These are phyloP conservation scores for Gliomastix tumulicola DNA, from an alignment of 2,329 filamentous ascomycete genomes.

Conservation along the genomic window DNA sequence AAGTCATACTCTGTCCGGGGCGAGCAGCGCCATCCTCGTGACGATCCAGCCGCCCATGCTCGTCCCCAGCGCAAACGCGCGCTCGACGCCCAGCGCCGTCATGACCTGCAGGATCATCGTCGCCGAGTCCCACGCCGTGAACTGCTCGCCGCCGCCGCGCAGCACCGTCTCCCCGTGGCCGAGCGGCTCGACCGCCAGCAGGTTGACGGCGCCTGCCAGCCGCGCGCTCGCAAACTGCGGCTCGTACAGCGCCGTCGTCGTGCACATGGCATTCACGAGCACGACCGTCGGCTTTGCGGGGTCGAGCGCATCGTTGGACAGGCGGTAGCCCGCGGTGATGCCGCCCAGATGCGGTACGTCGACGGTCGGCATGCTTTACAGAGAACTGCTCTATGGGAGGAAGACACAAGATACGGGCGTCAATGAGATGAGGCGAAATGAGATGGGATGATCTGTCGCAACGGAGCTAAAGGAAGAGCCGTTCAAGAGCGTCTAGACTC, in stretches of 20 bases:
- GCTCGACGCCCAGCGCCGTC: slow-evolving; percentile 37
- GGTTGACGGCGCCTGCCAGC: slow-evolving; percentile 34
- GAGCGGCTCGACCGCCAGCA: slow-evolving; percentile 45
- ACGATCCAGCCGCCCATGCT: slow-evolving; percentile 47
- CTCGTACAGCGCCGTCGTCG: slow-evolving; percentile 36
- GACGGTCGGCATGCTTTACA: no score
- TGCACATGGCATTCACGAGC: slow-evolving; percentile 46
- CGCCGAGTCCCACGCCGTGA: slow-evolving; percentile 49
- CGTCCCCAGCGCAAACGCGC: slow-evolving; percentile 43
- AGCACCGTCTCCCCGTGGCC: slow-evolving; percentile 45
- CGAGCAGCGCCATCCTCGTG: slow-evolving; percentile 41
- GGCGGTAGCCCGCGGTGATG: slow-evolving; percentile 36
- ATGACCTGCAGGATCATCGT: slow-evolving; percentile 49
- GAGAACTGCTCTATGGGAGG: no score
- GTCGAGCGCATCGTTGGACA: slow-evolving; percentile 35
- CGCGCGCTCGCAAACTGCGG: slow-evolving; percentile 30
- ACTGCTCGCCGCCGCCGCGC: slow-evolving; percentile 31
- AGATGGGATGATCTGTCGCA: no score
- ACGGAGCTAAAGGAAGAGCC: no score
- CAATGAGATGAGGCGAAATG: no score
- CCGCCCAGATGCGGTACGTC: slow-evolving; percentile 38
- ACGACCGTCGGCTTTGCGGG: slow-evolving; percentile 41
- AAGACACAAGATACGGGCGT: no score
- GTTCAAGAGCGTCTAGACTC: no score
- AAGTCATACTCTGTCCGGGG: slow-evolving; percentile 33